A percentile compares a stretch with the other conserved stretches of the same genome.
These are phyloP conservation scores for Austroboletus festivus DNA, from an alignment of 768 basidiomycete species.

Conservation along the genomic window DNA sequence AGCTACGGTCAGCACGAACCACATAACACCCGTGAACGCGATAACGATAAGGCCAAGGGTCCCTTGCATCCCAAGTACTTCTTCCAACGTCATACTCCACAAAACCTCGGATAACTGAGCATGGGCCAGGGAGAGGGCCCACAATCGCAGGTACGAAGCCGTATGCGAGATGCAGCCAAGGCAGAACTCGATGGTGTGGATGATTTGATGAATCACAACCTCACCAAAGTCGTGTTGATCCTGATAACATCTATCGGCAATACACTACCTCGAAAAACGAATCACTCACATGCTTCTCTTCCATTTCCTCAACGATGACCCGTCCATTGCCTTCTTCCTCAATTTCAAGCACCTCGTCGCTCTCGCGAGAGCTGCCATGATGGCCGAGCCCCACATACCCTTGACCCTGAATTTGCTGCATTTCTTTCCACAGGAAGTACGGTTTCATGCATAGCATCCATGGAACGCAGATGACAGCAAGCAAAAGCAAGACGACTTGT, in stretches of 20 bases:
- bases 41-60: slow-evolving; percentile 58
- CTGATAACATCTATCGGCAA: slow-evolving; percentile 32
- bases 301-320: slow-evolving; percentile 68
- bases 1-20: slow-evolving; percentile 74
- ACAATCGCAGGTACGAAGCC: slow-evolving; percentile 87
- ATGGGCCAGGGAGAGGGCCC: slow-evolving; percentile 97
- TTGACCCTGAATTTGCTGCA: slow-evolving; percentile 74
- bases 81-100: slow-evolving; percentile 82
- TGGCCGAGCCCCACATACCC: slow-evolving; percentile 75
- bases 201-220: slow-evolving; percentile 93
- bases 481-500: slow-evolving; percentile 71
- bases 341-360: slow-evolving; percentile 63
- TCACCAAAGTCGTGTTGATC: slow-evolving; percentile 93
- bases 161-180: slow-evolving; percentile 99
- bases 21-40: slow-evolving; percentile 54
- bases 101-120: slow-evolving; percentile 94
- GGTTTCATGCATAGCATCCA: slow-evolving; percentile 94
- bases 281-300: slow-evolving; percentile 65
- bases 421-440: slow-evolving; percentile 88
- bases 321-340: slow-evolving; percentile 81
- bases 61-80: slow-evolving; percentile 57
- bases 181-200: slow-evolving; percentile 99
- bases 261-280: slow-evolving; percentile 6
- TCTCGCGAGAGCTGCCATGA: slow-evolving; percentile 53
- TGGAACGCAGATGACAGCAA: slow-evolving; percentile 87